Base-by-base conservation (phyloP, 148 eudicot genomes). In the Fagopyrum homotropicum region DNA sequence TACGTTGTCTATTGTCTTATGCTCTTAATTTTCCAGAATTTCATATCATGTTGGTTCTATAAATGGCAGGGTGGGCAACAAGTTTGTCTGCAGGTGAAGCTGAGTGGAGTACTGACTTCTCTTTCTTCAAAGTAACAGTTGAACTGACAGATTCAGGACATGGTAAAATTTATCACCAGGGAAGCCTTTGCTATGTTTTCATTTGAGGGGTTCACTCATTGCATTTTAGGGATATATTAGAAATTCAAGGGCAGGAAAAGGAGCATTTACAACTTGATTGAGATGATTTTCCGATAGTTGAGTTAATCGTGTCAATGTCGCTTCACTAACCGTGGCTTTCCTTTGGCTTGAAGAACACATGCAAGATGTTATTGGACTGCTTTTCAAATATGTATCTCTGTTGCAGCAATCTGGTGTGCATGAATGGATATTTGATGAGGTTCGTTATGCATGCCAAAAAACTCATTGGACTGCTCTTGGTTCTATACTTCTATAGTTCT, bases 391-490 rank as follows among this genome's bases (percentile, higher is more conserved):
- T 81, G 73, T 95, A 56, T 79, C 87, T 72, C 92, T 95, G 72
- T 79, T 95, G 80, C 96, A 90, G 77, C 83, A 90, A 61, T 86
- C 96, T 70, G 99, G 99, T 76, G 89, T 86, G 64, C 88, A 88
- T 82, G 81, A 95, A 82, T 90, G 99, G 99, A 88, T 92, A 55
- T 95, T 92, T 82, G 87, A 85, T 60, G 99, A 95, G 99, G 97
- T 95, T 82, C 51, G 76, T 6, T 6, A 11, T 74, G 75, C 60
- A 66, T 35, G 7, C 3, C 10, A 29, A 29, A 26, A 61, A 60
- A 9, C 43, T 61, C 17, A 6, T n/a, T 30, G 46, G 43, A 14
- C 46, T 40, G 45, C 15, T 43, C 43, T 35, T 9, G 46, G 15
- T n/a, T 7, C 15, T 12, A 45, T 49, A 22, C 57, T 16, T 72